These are phyloP conservation scores for Fusarium coffeatum DNA, from an alignment of 2,329 filamentous ascomycete genomes.

Conservation along the genomic window DNA sequence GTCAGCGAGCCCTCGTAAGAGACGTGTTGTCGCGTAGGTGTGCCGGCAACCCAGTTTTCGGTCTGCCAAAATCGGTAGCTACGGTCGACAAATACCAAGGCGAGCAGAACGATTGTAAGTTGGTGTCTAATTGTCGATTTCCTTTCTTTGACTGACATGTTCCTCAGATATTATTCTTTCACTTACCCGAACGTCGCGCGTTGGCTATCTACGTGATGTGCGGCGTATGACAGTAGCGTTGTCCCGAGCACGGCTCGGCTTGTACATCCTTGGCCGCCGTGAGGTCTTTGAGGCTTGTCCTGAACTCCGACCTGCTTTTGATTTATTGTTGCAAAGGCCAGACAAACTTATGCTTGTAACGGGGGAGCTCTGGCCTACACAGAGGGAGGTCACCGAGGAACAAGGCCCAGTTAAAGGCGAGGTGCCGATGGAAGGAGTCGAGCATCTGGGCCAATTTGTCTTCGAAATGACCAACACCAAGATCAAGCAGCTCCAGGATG, in stretches of 20 bases:
- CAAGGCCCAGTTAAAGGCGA: constrained; percentile 61
- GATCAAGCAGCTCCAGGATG: constrained; percentile 61
- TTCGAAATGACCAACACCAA: constrained; percentile 88
- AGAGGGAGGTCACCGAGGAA: constrained; percentile 61
- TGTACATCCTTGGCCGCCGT: constrained; percentile 91
- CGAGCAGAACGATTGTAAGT: constrained; percentile 97
- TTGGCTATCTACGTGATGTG: constrained; percentile 93
- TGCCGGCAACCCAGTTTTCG: constrained; percentile 84
- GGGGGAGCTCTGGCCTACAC: constrained; percentile 85
- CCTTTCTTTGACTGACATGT: constrained; percentile 34
- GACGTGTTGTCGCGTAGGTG: constrained; percentile 90
- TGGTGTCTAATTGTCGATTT: neutral
- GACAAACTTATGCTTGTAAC: constrained; percentile 85
- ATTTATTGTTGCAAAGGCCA: constrained; percentile 78
- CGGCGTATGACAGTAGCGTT: constrained; percentile 94
- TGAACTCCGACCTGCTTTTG: constrained; percentile 89
- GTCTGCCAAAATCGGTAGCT: constrained; percentile 86
- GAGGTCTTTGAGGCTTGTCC: constrained; percentile 89
- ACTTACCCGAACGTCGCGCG: constrained; percentile 85
- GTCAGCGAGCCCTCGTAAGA: constrained; percentile 86
- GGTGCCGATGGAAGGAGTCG: constrained; percentile 86
- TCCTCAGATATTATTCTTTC: constrained; percentile 87
- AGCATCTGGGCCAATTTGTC: constrained; percentile 96
- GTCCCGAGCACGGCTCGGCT: constrained; percentile 87
- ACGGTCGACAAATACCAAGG: constrained; percentile 99